A percentile compares a stretch with the other conserved stretches of the same genome.
Conservation (phyloP, 352 stramenopile species). For the Thalassiosira livingstoniorum region DNA sequence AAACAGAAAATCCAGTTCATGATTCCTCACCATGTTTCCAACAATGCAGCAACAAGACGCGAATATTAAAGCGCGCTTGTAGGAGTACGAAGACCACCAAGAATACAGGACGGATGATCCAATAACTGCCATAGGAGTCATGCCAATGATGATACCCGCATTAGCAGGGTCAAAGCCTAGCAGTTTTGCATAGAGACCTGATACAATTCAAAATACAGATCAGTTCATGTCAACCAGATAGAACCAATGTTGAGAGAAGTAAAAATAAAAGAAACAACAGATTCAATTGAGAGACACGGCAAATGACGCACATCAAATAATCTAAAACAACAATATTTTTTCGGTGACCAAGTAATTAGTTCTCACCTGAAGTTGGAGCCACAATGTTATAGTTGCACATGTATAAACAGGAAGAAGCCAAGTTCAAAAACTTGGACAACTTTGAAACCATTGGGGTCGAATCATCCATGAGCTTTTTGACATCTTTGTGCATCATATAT, state of each 20-base stretch:
- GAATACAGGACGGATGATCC: conserved; percentile 93
- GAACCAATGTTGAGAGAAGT: too few species aligned
- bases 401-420: conserved; percentile 95
- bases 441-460: conserved; percentile 26
- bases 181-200: conserved; percentile 90
- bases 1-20: too few species aligned
- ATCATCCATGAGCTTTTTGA: conserved; percentile 25
- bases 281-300: too few species aligned
- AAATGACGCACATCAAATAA: too few species aligned
- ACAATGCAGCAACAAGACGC: conserved; percentile 67
- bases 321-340: too few species aligned
- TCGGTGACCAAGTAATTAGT: too few species aligned
- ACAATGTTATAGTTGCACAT: conserved; percentile 99
- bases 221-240: too few species aligned
- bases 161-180: conserved; percentile 90
- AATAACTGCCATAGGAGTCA: conserved; percentile 95
- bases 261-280: too few species aligned
- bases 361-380: conserved; percentile 91
- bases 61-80: conserved; percentile 79
- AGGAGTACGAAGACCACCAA: conserved; percentile 87
- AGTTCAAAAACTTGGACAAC: conserved; percentile 88
- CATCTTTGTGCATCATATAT: conserved; percentile 38
- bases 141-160: conserved; percentile 95
- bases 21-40: conserved; percentile 80
- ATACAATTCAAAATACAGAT: too few species aligned